phyloP scores from a whole-genome alignment of 768 basidiomycete genomes.

The Aureoboletus auriporus region DNA sequence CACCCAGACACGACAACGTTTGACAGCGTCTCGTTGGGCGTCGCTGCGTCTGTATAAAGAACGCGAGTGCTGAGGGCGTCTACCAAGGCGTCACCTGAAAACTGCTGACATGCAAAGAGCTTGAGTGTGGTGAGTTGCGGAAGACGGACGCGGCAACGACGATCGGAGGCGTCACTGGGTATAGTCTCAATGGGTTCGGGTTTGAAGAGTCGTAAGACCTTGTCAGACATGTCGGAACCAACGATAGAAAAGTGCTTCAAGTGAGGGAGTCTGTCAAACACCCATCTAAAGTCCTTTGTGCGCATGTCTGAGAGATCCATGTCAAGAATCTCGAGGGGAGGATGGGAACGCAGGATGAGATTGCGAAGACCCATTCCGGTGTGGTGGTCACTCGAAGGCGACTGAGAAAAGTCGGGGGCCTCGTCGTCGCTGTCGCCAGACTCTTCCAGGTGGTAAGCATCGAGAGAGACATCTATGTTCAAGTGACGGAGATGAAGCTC shows the following conservation, averaged over 20 bases:
- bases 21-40: constrained; percentile 25
- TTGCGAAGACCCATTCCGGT: constrained; percentile 77
- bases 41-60: constrained; percentile 31
- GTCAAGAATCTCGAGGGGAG: constrained; percentile 60
- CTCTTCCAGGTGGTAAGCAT: constrained; percentile 38
- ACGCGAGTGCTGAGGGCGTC: constrained; percentile 48
- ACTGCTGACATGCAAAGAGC: constrained; percentile 58
- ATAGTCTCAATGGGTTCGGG: constrained; percentile 30
- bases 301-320: constrained; percentile 85
- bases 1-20: constrained; percentile 26
- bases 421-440: constrained; percentile 75
- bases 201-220: constrained; percentile 56
- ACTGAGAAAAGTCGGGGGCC: constrained; percentile 68
- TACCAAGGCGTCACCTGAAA: constrained; percentile 57
- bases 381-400: constrained; percentile 70
- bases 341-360: constrained; percentile 56
- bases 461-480: constrained; percentile 52
- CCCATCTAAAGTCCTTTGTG: constrained; percentile 73
- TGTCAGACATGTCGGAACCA: constrained; percentile 79
- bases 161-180: constrained; percentile 4
- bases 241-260: constrained; percentile 69
- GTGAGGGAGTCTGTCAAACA: constrained; percentile 51
- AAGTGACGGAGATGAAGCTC: constrained; percentile 63
- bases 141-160: constrained; percentile 41
- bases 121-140: constrained; percentile 51